These are phyloP conservation scores for Narthecium ossifragum DNA, from an alignment of 106 monocot species.

Conservation along the genomic window DNA sequence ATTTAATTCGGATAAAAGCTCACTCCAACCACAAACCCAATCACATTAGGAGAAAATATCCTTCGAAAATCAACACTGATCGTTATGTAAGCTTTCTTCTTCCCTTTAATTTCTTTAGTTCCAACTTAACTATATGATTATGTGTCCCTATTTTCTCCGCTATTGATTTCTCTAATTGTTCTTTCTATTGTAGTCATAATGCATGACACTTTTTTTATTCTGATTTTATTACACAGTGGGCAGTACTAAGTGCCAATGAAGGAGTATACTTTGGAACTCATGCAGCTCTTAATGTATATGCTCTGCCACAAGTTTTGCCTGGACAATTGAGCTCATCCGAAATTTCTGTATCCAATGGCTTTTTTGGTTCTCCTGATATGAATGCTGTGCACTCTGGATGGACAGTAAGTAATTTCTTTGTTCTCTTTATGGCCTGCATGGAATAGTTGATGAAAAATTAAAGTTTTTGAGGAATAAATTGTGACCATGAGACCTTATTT, in stretches of 20 bases:
- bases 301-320: not conserved
- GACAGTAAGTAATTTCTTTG: not conserved
- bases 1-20: not conserved
- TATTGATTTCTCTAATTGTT: no score
- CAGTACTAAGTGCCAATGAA: not conserved
- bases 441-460: no score
- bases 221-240: not conserved
- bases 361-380: not conserved
- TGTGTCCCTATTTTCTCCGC: no score
- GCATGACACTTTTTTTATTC: not conserved
- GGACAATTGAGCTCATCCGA: not conserved
- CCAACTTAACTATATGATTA: no score
- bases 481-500: no score
- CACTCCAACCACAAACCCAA: not conserved
- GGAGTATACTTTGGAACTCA: not conserved
- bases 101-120: not conserved
- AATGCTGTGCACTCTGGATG: conserved; percentile 1
- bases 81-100: not conserved
- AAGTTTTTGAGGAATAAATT: no score
- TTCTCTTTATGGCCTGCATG: no score
- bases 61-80: not conserved
- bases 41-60: no score
- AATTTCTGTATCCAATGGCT: not conserved
- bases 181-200: no score
- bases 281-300: not conserved